Percentiles rank a stretch among this genome's conserved stretches.
These are phyloP conservation scores for Coniosporium apollinis DNA, from an alignment of 495 filamentous ascomycete genomes.

Conservation along the genomic window DNA sequence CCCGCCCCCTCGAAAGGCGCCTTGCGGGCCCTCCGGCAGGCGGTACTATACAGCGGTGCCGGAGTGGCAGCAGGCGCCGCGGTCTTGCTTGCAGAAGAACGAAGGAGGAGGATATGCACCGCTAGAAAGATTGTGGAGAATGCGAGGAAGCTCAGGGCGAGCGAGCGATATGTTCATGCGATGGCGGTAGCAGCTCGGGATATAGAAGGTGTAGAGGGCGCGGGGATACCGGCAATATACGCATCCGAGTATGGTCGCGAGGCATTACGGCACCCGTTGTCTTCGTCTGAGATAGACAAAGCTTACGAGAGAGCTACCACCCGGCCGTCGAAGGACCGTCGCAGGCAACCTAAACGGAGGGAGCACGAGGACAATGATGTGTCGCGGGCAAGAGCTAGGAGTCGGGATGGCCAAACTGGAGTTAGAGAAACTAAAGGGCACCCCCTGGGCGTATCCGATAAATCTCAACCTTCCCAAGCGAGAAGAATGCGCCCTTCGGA, in stretches of 20 bases:
- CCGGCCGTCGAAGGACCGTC: too few relatives aligned
- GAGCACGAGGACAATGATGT: too few relatives aligned
- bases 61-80: slow-evolving; percentile 9
- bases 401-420: too few relatives aligned
- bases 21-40: slow-evolving; percentile 10
- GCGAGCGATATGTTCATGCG: slow-evolving; percentile 2
- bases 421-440: too few relatives aligned
- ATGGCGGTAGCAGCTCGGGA: slow-evolving; percentile 2
- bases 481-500: too few relatives aligned
- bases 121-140: slow-evolving; percentile 12
- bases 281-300: too few relatives aligned
- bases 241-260: neutral
- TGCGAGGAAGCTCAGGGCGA: slow-evolving; percentile 7
- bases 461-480: too few relatives aligned
- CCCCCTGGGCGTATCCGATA: too few relatives aligned
- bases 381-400: too few relatives aligned
- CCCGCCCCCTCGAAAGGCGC: slow-evolving; percentile 10
- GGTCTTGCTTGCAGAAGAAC: slow-evolving; percentile 10
- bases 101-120: slow-evolving; percentile 6
- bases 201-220: neutral
- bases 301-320: too few relatives aligned
- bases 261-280: neutral
- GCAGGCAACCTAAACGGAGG: too few relatives aligned
- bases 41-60: slow-evolving; percentile 13
- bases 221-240: neutral